Evolutionary conservation across 257 asterid species (phyloP), one percentile per base, ranked within the genome.

Genomic region (Cinchona pubescens): DNA sequence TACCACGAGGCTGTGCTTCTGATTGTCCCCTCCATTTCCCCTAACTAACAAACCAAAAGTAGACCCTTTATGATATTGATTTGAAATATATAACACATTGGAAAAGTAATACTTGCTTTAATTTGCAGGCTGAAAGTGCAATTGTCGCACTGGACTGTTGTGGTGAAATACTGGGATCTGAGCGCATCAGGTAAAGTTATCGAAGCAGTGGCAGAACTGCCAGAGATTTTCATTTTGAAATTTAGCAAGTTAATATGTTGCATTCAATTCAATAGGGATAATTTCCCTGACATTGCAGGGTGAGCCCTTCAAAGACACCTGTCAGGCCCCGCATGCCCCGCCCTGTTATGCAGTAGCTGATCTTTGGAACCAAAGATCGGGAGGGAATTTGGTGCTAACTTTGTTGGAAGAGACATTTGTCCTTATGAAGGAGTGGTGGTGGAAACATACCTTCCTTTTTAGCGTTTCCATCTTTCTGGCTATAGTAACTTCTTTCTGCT

Each of bases 241-340:
- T 62, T 34, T 49, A 38, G 19, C 48, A 65, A 4, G 32, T 23
- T 19, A 23, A 42, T 73, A 15, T 37, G 11, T 60, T 29, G 9
- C 59, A 76, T n/a, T 10, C 2, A 2, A 68, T 5, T 67, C 18
- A 48, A 62, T 59, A 34, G 69, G n/a, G n/a, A n/a, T n/a, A n/a
- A n/a, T n/a, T n/a, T n/a, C n/a, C n/a, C 62, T 58, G 53, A 74
- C 51, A 19, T 68, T 71, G 55, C 59, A 93, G 98, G 97, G 97
- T 94, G 88, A 91, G 97, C 75, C 98, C 98, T 80, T 94, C 98
- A 51, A 94, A 94, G 94, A 94, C 98, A 23, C 98, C 97, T 0
- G 96, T 94, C 82, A 92, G 97, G 94, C 96, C 97, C 16, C 88
- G 90, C 58, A 75, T 83, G 73, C 80, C 88, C 56, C 89, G 83